Conservation (phyloP, 2,329 filamentous ascomycete species). For the Lachnellula cervina region DNA sequence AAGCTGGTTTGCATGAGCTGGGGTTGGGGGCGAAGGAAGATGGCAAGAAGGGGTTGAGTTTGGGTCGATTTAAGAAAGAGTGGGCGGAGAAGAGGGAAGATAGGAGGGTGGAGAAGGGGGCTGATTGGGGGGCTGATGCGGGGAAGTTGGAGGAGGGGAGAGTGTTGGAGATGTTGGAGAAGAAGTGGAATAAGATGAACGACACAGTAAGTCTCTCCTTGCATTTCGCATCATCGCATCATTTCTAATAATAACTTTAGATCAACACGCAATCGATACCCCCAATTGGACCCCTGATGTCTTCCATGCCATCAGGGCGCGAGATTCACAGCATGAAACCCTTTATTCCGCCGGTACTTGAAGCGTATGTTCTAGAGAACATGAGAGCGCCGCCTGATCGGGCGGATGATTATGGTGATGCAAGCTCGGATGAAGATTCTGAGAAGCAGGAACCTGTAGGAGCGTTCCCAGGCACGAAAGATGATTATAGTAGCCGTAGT, state of each 20-base stretch:
- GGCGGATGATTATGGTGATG: conserved; percentile 37
- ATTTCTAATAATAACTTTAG: conserved; percentile 36
- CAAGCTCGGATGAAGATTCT: conserved; percentile 39
- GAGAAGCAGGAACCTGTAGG: conserved; percentile 36
- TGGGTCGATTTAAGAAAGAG: conserved; percentile 65
- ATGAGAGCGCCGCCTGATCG: conserved; percentile 52
- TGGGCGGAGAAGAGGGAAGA: conserved; percentile 77
- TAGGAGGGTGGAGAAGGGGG: conserved; percentile 67
- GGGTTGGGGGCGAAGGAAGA: conserved; percentile 52
- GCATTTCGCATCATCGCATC: background rate
- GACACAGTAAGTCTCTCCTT: conserved; percentile 62
- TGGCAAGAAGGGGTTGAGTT: conserved; percentile 45
- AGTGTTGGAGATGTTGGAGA: conserved; percentile 79
- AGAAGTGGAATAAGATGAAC: conserved; percentile 89
- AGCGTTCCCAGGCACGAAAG: conserved; percentile 45
- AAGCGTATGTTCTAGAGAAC: conserved; percentile 57
- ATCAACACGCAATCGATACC: conserved; percentile 78
- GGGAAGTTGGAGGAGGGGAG: conserved; percentile 79
- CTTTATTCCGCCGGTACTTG: conserved; percentile 62
- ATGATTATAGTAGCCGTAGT: conserved; percentile 34
- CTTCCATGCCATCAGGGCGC: conserved; percentile 79
- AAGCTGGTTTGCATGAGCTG: conserved; percentile 70
- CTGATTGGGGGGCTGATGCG: conserved; percentile 74
- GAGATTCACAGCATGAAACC: conserved; percentile 73
- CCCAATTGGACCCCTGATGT: conserved; percentile 63